A percentile compares a stretch with the other conserved stretches of the same genome.
Evolutionary conservation across 768 basidiomycete species (phyloP).

Genomic region (Suillus tomentosus): DNA sequence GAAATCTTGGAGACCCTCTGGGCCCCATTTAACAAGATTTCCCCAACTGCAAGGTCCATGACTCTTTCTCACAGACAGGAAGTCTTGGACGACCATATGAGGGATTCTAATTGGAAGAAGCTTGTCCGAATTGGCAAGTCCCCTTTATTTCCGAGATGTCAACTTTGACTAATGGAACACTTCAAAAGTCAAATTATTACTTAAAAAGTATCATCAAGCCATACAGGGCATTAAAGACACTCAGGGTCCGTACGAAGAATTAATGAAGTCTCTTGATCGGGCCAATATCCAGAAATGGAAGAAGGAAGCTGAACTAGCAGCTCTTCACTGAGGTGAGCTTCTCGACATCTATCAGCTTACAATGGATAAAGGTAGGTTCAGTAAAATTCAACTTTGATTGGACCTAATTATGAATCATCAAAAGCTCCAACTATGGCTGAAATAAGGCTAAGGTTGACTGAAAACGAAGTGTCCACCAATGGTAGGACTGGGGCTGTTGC

Average conservation of each 20-base stretch:
- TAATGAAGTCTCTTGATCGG: background rate
- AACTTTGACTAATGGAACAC: background rate
- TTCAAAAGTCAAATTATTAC: background rate
- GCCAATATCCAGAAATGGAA: constrained; percentile 3
- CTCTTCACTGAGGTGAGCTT: background rate
- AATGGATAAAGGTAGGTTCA: constrained; percentile 10
- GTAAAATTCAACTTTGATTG: too few species aligned
- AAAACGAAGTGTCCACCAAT: background rate
- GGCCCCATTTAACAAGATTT: constrained; percentile 28
- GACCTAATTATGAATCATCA: background rate
- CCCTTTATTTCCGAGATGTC: background rate
- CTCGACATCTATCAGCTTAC: constrained; percentile 9
- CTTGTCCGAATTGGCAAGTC: constrained; percentile 24
- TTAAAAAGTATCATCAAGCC: background rate
- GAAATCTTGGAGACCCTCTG: constrained; percentile 40
- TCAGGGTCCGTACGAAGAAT: constrained; percentile 5
- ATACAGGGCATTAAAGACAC: constrained; percentile 4
- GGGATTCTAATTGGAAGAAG: constrained; percentile 38
- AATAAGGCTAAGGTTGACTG: constrained; percentile 4
- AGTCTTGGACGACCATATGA: constrained; percentile 34
- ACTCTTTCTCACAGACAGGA: constrained; percentile 27
- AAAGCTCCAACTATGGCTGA: constrained; percentile 11
- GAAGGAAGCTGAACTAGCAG: background rate
- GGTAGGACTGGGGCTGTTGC: constrained; percentile 8
- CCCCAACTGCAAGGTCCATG: constrained; percentile 25